Conservation (phyloP, 768 basidiomycete species). For the Termitomyces sp. region DNA sequence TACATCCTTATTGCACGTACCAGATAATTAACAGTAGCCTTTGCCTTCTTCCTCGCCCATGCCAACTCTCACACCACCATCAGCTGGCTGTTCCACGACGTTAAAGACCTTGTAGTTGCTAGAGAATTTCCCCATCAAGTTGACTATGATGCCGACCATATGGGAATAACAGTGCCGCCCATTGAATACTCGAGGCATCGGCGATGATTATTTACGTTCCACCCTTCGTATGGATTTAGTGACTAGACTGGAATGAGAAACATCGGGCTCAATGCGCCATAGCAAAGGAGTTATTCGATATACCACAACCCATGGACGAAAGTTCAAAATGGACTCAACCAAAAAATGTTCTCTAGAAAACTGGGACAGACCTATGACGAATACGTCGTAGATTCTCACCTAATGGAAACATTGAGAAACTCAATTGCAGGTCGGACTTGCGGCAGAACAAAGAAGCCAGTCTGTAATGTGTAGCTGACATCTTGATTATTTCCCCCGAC, state of each 20-base stretch:
- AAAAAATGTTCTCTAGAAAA: background rate
- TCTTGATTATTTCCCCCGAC: background rate
- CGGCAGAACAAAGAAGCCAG: constrained; percentile 31
- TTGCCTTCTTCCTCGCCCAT: background rate
- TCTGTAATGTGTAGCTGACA: background rate
- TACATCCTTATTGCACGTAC: background rate
- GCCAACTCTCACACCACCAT: background rate
- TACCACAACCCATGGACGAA: constrained; percentile 11
- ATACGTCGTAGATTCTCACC: constrained; percentile 13
- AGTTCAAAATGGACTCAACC: constrained; percentile 9
- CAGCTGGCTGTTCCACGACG: background rate
- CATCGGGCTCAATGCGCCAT: constrained; percentile 14
- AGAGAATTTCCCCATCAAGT: constrained; percentile 6
- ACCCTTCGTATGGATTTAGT: constrained; percentile 31
- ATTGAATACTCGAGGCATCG: constrained; percentile 5
- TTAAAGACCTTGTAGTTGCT: background rate
- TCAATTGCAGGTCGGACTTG: constrained; percentile 41
- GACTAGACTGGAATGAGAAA: constrained; percentile 39
- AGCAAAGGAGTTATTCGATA: background rate
- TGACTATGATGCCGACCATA: background rate
- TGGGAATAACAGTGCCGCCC: constrained; percentile 5
- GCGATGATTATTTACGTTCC: constrained; percentile 5
- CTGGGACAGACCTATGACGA: background rate
- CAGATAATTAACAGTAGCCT: background rate
- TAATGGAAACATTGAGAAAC: constrained; percentile 42